Conservation (phyloP, 805 yeast genomes). For the Barnettozyma californica region DNA sequence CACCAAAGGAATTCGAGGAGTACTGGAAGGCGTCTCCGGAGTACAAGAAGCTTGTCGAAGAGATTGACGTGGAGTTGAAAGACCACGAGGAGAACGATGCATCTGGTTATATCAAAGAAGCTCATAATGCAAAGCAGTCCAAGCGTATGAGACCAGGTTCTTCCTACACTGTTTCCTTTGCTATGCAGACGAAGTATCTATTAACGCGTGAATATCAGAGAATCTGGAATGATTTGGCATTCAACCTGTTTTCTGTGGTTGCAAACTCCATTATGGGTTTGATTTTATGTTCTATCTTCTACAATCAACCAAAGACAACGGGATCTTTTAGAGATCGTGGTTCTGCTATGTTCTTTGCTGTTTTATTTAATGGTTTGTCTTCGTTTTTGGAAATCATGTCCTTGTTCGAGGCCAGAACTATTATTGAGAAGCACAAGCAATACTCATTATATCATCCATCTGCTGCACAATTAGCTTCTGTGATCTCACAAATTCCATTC, state of each 20-base stretch:
- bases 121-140: conserved; percentile 51
- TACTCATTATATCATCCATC: conserved; percentile 56
- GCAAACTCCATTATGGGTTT: conserved; percentile 50
- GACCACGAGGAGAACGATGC: conserved; percentile 30
- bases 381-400: conserved; percentile 49
- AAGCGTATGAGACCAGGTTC: conserved; percentile 40
- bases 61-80: conserved; percentile 32
- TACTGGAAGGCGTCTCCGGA: conserved; percentile 45
- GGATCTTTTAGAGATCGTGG: conserved; percentile 49
- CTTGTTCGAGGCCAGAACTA: conserved; percentile 35
- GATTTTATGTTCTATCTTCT: conserved; percentile 52
- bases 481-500: conserved; percentile 53
- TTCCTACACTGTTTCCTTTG: conserved; percentile 48
- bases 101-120: conserved; percentile 28
- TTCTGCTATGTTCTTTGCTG: conserved; percentile 64
- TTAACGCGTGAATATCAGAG: conserved; percentile 44
- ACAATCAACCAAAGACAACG: conserved; percentile 40
- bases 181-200: conserved; percentile 46
- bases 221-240: conserved; percentile 43
- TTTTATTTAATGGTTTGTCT: conserved; percentile 56
- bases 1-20: conserved; percentile 47
- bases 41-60: conserved; percentile 33
- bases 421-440: conserved; percentile 53
- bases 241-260: conserved; percentile 35
- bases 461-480: conserved; percentile 60